These are phyloP conservation scores for Seminavis robusta DNA, from an alignment of 108 stramenopile genomes.

Conservation along the genomic window DNA sequence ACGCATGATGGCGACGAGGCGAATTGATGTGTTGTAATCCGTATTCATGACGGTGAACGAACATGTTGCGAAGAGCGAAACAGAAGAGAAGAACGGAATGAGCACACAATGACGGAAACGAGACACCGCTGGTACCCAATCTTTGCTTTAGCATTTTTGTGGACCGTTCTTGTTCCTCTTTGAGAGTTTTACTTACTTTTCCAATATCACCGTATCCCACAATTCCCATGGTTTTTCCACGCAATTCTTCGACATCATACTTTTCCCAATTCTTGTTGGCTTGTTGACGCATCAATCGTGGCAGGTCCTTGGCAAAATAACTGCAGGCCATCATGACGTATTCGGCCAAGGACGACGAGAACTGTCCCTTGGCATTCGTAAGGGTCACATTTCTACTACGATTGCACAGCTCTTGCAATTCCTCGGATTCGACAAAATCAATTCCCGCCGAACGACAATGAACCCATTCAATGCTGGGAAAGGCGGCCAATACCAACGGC, in stretches of 20 bases:
- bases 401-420: constrained; percentile 24
- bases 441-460: constrained; percentile 77
- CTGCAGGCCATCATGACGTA: constrained; percentile 69
- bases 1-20: no score
- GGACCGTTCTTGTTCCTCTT: no score
- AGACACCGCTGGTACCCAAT: no score
- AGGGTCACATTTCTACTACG: constrained; percentile 20
- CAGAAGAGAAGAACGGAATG: no score
- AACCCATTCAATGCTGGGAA: constrained; percentile 75
- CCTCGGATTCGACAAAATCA: constrained; percentile 58
- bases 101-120: no score
- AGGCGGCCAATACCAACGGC: constrained; percentile 38
- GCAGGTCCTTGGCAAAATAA: constrained; percentile 88
- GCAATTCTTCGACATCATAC: constrained; percentile 60
- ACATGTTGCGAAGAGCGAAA: no score
- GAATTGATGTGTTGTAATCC: no score
- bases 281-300: constrained; percentile 47
- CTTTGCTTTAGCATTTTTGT: no score
- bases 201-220: constrained; percentile 88
- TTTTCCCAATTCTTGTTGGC: constrained; percentile 45
- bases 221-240: constrained; percentile 73
- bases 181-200: constrained; percentile 1
- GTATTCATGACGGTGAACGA: no score
- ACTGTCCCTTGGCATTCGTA: constrained; percentile 77
- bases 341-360: constrained; percentile 70